phyloP scores from a whole-genome alignment of 371 early-diverging fungal genomes.

The Apophysomyces trapeziformis region DNA sequence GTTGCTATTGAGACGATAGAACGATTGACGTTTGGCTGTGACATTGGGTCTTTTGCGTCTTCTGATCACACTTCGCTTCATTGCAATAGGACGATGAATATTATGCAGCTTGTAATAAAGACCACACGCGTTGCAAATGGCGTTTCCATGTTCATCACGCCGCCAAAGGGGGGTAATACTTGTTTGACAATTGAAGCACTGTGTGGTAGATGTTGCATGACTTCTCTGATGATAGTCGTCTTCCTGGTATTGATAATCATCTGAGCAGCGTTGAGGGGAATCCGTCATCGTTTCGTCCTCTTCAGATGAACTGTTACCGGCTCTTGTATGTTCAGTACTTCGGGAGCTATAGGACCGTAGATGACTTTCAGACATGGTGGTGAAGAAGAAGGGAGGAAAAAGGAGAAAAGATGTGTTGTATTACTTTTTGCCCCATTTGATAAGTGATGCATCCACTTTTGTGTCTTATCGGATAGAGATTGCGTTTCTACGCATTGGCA shows the following conservation, averaged over 20 bases:
- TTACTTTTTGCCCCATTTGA: background rate
- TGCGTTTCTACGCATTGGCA: constrained; percentile 4
- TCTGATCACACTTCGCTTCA: constrained; percentile 84
- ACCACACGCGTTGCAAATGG: constrained; percentile 89
- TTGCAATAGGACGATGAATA: constrained; percentile 71
- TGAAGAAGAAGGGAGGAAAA: background rate
- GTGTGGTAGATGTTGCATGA: constrained; percentile 27
- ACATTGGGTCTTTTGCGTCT: constrained; percentile 66
- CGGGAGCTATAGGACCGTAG: background rate
- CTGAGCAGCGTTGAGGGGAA: constrained; percentile 19
- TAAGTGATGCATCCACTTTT: constrained; percentile 6
- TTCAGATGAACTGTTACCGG: background rate
- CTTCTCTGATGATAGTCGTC: constrained; percentile 12
- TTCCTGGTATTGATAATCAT: constrained; percentile 21
- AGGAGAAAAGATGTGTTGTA: constrained; percentile 15
- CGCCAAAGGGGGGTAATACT: constrained; percentile 92
- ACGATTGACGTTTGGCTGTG: constrained; percentile 3
- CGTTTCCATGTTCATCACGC: constrained; percentile 74
- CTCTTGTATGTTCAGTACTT: background rate
- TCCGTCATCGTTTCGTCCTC: background rate
- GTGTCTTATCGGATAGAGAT: constrained; percentile 6
- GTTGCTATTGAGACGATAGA: constrained; percentile 7
- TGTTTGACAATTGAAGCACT: constrained; percentile 82
- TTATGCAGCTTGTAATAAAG: constrained; percentile 84
- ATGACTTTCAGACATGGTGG: background rate